Percentiles rank a stretch among this genome's conserved stretches.
These are phyloP conservation scores for Lycium barbarum DNA, from an alignment of 257 asterid genomes.

Conservation along the genomic window DNA sequence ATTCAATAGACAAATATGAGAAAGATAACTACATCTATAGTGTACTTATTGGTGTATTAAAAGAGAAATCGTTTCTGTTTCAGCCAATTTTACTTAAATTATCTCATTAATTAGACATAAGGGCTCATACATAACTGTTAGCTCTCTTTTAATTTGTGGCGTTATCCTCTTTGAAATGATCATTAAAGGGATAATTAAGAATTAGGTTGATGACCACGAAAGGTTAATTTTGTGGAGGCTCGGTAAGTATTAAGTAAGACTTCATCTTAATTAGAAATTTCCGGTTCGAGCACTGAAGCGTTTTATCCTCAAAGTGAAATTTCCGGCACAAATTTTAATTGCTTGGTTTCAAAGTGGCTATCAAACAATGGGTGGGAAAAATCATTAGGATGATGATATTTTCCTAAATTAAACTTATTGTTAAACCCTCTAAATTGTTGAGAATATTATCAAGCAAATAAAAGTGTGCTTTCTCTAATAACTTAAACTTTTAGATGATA, in stretches of 20 bases:
- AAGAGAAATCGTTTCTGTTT: background rate
- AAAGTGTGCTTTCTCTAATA: too few relatives aligned
- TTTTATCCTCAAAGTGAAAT: background rate
- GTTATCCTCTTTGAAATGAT: background rate
- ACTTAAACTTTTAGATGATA: too few relatives aligned
- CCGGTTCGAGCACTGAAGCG: too few relatives aligned
- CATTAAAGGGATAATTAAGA: background rate
- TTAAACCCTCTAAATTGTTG: background rate
- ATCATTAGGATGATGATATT: background rate
- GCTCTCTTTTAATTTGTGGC: too few relatives aligned
- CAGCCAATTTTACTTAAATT: background rate
- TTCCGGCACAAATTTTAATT: rapidly evolving
- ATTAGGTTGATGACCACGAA: background rate
- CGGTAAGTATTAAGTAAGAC: too few relatives aligned
- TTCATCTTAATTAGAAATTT: background rate
- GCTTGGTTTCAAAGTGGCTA: background rate
- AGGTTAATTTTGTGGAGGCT: background rate
- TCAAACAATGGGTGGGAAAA: background rate
- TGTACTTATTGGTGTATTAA: background rate
- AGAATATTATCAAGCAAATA: too few relatives aligned
- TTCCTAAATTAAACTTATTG: background rate
- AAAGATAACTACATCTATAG: background rate
- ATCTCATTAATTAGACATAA: background rate
- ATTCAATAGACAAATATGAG: background rate
- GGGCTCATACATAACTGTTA: background rate